phyloP scores from a whole-genome alignment of 2,329 filamentous ascomycete genomes.

The Zelopaecilomyces penicillatus region DNA sequence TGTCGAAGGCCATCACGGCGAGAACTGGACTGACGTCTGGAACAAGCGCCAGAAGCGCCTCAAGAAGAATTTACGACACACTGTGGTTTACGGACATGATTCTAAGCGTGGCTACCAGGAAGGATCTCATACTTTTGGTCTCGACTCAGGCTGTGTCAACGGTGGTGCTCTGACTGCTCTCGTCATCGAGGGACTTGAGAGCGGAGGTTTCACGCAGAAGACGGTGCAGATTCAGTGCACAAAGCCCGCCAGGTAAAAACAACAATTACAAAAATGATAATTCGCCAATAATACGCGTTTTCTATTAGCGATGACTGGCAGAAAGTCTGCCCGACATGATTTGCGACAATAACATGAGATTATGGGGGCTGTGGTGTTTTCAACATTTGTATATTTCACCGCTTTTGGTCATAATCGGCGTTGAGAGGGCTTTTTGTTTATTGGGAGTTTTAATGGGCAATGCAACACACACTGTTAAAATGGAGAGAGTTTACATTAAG shows the following conservation, averaged over 20 bases:
- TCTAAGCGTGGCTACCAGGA: constrained; percentile 56
- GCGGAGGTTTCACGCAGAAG: constrained; percentile 25
- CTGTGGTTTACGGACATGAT: constrained; percentile 85
- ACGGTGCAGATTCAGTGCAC: constrained; percentile 35
- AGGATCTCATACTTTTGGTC: constrained; percentile 65
- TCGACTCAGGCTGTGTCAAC: constrained; percentile 76
- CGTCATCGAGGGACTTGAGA: constrained; percentile 50
- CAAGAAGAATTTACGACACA: constrained; percentile 35
- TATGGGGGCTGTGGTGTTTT: no score
- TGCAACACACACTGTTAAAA: neutral
- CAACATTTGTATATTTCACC: neutral
- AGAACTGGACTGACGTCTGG: constrained; percentile 61
- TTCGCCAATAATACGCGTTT: no score
- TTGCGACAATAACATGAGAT: no score
- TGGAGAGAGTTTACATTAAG: neutral
- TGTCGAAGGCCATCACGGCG: constrained; percentile 41
- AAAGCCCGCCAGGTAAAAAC: neutral
- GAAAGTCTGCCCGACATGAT: no score
- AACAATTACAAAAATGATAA: neutral
- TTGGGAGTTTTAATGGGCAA: neutral
- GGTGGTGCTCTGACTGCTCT: constrained; percentile 70
- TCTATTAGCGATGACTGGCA: no score
- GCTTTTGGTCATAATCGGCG: no score
- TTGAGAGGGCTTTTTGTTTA: no score
- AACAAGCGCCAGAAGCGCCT: constrained; percentile 38